Percentiles rank a stretch among this genome's conserved stretches.
Conservation (phyloP, 352 stramenopile genomes). For the Albugo laibachii region DNA sequence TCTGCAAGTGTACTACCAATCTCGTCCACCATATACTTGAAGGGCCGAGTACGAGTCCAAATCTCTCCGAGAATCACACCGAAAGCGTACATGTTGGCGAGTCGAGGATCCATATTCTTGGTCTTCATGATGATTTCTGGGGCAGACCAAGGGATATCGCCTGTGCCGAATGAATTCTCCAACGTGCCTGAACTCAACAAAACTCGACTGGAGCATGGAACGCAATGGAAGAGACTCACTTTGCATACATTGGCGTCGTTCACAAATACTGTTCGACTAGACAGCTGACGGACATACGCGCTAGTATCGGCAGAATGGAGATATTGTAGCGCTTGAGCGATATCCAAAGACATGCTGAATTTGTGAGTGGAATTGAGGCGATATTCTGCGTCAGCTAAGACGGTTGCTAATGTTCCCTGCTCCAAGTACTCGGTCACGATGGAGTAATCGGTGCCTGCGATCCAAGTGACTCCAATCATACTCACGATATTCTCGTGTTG, state of each 20-base stretch:
- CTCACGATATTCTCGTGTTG: slow-evolving; percentile 44
- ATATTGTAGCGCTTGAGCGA: slow-evolving; percentile 37
- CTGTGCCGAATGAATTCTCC: slow-evolving; percentile 19
- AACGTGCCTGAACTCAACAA: slow-evolving; percentile 2
- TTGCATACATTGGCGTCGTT: slow-evolving; percentile 27
- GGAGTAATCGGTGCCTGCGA: slow-evolving; percentile 55
- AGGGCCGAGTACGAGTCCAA: slow-evolving; percentile 25
- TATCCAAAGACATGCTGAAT: slow-evolving; percentile 40
- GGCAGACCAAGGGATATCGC: slow-evolving; percentile 24
- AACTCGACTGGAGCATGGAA: slow-evolving; percentile 10
- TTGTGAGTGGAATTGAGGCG: slow-evolving; percentile 32
- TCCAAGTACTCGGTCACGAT: slow-evolving; percentile 58
- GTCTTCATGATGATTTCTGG: slow-evolving; percentile 24
- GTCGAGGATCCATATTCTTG: slow-evolving; percentile 19
- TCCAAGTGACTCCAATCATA: slow-evolving; percentile 41
- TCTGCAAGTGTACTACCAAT: slow-evolving; percentile 32
- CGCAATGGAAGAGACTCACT: slow-evolving; percentile 33
- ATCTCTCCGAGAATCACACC: slow-evolving; percentile 39
- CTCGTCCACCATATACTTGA: slow-evolving; percentile 20
- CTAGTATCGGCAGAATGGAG: slow-evolving; percentile 30
- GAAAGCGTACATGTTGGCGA: slow-evolving; percentile 45
- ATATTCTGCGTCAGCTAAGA: slow-evolving; percentile 31
- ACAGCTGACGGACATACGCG: slow-evolving; percentile 23
- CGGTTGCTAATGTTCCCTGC: slow-evolving; percentile 34
- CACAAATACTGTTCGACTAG: slow-evolving; percentile 35